Base-by-base conservation (phyloP, 768 basidiomycete species). In the Tylopilus sp. region DNA sequence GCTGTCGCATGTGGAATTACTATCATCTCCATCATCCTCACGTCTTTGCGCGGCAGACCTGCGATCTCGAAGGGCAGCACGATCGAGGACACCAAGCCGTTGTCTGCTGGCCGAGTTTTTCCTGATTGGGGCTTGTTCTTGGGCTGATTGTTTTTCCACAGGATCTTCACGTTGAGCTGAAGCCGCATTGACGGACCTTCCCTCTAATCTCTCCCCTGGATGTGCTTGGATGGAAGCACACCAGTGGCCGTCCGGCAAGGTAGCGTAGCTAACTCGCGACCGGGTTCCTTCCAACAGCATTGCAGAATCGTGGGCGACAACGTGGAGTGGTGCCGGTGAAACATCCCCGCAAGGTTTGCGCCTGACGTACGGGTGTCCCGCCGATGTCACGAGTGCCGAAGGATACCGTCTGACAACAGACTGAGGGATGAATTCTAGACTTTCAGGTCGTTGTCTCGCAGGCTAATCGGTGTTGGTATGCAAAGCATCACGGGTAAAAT, bases 401-500 rank as follows among this genome's bases (percentile, higher is more conserved):
- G 64, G 64, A 48, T 59, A 50, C 35, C 62, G 65, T 30, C 57
- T 53, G 20, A 64, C 44, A 30, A 67, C 65, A 2, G 63, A 67
- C 21, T 61, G 65, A 21, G 63, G 63, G 44, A 65, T 42, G 42
- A 66, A 65, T 8, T 50, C 48, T 40, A 65, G 45, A 25, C 65
- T 53, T 36, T 61, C 59, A 21, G 62, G 63, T 18, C 57, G 63
- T 47, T 11, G 38, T 10, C 51, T 52, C 5, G 25, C 6, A 22
- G 28, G 22, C 59, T 58, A 40, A 31, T 47, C 17, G 9, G 40
- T 30, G 0, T 17, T 43, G 21, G n/a, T n/a, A 23, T 40, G 28
- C 11, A 10, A 11, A 39, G 40, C 22, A 22, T n/a, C 21, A 8
- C n/a, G 28, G 40, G 13, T 25, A 9, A 33, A 18, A 31, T 43